Percentiles rank a stretch among this genome's conserved stretches.
Conservation (phyloP, 2,329 filamentous ascomycete species). For the Colletotrichum sojae region DNA sequence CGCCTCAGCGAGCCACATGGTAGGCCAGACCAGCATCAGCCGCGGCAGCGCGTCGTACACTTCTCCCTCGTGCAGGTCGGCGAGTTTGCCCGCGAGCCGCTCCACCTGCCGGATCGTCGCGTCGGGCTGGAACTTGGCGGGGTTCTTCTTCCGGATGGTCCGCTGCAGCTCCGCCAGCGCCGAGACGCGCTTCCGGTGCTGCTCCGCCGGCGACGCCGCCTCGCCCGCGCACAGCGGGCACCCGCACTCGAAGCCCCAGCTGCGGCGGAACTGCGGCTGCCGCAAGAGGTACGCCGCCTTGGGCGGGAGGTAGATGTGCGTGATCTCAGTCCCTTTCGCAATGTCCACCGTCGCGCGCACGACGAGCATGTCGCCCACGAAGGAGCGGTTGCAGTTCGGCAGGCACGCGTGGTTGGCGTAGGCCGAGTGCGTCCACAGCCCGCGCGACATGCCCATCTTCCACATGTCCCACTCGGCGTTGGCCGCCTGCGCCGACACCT, state of each 20-base stretch:
- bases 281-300: conserved; percentile 47
- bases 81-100: conserved; percentile 48
- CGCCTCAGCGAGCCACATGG: conserved; percentile 53
- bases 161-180: conserved; percentile 49
- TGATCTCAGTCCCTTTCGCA: conserved; percentile 54
- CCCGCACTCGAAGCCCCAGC: conserved; percentile 58
- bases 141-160: conserved; percentile 43
- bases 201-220: conserved; percentile 32
- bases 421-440: conserved; percentile 52
- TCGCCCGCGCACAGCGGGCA: conserved; percentile 56
- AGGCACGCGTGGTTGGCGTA: conserved; percentile 57
- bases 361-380: conserved; percentile 52
- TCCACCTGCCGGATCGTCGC: conserved; percentile 51
- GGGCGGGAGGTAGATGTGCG: conserved; percentile 55
- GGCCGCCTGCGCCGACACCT: conserved; percentile 50
- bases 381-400: conserved; percentile 50
- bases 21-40: conserved; percentile 53
- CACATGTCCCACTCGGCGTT: conserved; percentile 44
- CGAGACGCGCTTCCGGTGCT: conserved; percentile 44
- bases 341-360: conserved; percentile 56
- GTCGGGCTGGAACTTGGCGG: conserved; percentile 46
- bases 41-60: conserved; percentile 49
- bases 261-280: conserved; percentile 45
- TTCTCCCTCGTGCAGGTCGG: conserved; percentile 50
- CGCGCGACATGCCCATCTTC: conserved; percentile 44